phyloP scores from a whole-genome alignment of 1,284 basidiomycete species.

The Cutaneotrichosporon curvatum region DNA sequence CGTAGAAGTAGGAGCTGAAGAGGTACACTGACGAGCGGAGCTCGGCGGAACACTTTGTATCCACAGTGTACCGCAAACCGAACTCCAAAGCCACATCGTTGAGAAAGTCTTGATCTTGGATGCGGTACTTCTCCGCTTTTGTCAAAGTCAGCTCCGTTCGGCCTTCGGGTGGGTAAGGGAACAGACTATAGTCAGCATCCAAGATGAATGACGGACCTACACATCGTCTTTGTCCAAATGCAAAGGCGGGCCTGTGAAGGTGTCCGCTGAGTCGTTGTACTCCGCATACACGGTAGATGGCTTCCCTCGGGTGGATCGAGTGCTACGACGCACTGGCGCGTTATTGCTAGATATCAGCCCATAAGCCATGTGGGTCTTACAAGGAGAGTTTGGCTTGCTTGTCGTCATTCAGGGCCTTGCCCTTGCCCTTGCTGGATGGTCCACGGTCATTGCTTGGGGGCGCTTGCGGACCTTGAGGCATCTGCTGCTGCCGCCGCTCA shows the following conservation, averaged over 20 bases:
- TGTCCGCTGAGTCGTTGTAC: no score
- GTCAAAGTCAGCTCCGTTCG: conserved; percentile 71
- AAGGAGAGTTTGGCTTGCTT: no score
- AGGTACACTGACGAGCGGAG: conserved; percentile 52
- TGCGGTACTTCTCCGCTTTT: conserved; percentile 63
- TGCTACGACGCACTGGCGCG: no score
- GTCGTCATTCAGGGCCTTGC: no score
- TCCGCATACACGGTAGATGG: no score
- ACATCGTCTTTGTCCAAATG: conserved; percentile 21
- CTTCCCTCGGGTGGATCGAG: no score
- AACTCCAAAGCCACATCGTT: conserved; percentile 97
- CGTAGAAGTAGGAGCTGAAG: conserved; percentile 97
- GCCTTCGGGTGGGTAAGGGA: conserved; percentile 64
- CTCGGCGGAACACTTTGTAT: conserved; percentile 9
- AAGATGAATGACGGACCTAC: conserved; percentile 6
- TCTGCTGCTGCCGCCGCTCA: background rate
- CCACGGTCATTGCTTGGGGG: no score
- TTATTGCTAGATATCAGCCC: no score
- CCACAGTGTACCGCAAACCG: conserved; percentile 65
- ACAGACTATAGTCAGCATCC: conserved; percentile 51
- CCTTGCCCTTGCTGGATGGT: no score
- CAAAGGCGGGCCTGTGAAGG: no score
- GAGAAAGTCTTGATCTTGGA: conserved; percentile 72
- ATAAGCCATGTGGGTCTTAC: no score
- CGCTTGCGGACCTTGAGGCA: background rate